Evolutionary conservation across 1,139 yeast genomes (phyloP), one percentile per base, ranked within the genome.

Genomic region (Barnettozyma hawaiiensis): DNA sequence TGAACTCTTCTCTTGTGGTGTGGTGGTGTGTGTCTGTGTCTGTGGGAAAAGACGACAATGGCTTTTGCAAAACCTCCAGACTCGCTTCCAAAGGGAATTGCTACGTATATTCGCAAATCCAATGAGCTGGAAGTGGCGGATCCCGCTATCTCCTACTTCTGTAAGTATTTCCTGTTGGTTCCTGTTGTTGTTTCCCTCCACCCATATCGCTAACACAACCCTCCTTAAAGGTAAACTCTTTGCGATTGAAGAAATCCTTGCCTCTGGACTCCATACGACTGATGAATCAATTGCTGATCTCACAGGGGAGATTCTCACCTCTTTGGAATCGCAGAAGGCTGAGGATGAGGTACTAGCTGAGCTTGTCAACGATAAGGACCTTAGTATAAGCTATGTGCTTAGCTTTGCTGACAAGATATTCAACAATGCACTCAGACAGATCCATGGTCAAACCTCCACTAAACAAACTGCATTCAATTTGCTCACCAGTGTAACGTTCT

Each of bases 161-260:
- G 84, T 59, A 70, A 71, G 56, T 43, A 5, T 12, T 12, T 8
- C 9, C 2, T 5, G 22, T 18, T 18, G 9, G 5, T 32, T 9
- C 26, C 16, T 9, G 9, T 22, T 22, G 9, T 22, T 7, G 4
- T 8, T 11, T 11, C 16, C 14, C 14, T n/a, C 14, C 6, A 5
- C 12, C 27, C 14, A 12, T 3, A 16, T 26, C 15, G 37, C 41
- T 39, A 38, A 43, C 43, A 20, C 5, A n/a, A 10, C 4, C 11
- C 6, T 15, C 24, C 7, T 16, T 5, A 28, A 18, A 57, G 59
- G 60, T 38, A 52, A 55, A 45, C 58, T 75, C 31, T 78, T 81
- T 52, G 85, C 85, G 0, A 78, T 82, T 10, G 87, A 85, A 56
- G 69, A 75, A 53, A 80, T 86, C 8, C 64, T 86, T 23, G 70